These are phyloP conservation scores for Batkoa obscura DNA, from an alignment of 371 early-diverging fungal genomes.

Conservation along the genomic window DNA sequence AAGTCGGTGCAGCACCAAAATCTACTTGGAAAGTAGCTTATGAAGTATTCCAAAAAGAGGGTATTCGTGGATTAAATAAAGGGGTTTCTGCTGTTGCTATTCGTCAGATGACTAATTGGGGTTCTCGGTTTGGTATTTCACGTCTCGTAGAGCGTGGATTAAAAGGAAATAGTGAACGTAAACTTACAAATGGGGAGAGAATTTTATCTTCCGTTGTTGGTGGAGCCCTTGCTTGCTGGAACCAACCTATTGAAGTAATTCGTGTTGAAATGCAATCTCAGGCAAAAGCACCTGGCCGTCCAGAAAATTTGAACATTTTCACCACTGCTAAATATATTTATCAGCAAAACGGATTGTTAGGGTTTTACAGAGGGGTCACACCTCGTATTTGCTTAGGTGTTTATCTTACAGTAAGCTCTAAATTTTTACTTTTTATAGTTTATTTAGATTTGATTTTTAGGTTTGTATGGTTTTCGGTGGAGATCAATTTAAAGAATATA, in stretches of 20 bases:
- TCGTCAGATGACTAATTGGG: slow-evolving; percentile 95
- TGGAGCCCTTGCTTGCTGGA: slow-evolving; percentile 87
- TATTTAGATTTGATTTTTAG: neutral
- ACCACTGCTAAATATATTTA: slow-evolving; percentile 77
- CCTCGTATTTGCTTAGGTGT: slow-evolving; percentile 80
- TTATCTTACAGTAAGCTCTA: slow-evolving; percentile 51
- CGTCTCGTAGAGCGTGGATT: slow-evolving; percentile 3
- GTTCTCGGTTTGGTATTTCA: slow-evolving; percentile 54
- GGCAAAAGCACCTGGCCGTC: slow-evolving; percentile 60
- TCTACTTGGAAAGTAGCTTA: slow-evolving; percentile 68
- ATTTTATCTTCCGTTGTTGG: slow-evolving; percentile 59
- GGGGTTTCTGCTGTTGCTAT: slow-evolving; percentile 81
- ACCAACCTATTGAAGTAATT: slow-evolving; percentile 36
- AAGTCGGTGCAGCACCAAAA: slow-evolving; percentile 19
- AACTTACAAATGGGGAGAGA: neutral
- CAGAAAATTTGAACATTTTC: slow-evolving; percentile 69
- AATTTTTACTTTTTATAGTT: neutral
- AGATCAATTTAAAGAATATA: slow-evolving; percentile 16
- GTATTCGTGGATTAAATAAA: slow-evolving; percentile 88
- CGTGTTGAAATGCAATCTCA: slow-evolving; percentile 94
- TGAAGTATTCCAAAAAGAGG: slow-evolving; percentile 79
- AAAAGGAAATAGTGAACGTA: slow-evolving; percentile 1
- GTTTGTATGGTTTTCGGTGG: slow-evolving; percentile 93
- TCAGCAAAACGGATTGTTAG: slow-evolving; percentile 63
- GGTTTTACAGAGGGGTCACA: slow-evolving; percentile 88